A percentile compares a stretch with the other conserved stretches of the same genome.
Evolutionary conservation across 192 early-diverging fungal species (phyloP).

Genomic region (Coemansia sp.): DNA sequence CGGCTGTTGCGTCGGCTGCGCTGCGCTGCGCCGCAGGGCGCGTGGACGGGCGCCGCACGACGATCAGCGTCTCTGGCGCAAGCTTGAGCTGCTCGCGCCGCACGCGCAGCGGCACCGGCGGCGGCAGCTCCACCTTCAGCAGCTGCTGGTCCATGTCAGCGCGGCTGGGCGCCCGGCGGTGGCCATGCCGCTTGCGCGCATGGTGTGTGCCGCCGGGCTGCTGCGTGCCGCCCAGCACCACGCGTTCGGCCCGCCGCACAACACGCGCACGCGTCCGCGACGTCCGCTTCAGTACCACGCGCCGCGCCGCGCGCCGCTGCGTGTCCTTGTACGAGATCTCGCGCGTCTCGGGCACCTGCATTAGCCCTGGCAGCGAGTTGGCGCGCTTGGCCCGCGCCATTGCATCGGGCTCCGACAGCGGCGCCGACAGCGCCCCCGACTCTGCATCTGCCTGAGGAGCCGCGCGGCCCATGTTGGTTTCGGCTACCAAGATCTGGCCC

Average conservation of each 20-base stretch:
- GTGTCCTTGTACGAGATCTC: slow-evolving; percentile 51
- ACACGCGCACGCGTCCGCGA: slow-evolving; percentile 28
- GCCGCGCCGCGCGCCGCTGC: slow-evolving; percentile 42
- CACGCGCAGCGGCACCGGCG: slow-evolving; percentile 56
- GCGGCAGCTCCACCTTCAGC: slow-evolving; percentile 46
- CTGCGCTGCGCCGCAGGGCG: background rate
- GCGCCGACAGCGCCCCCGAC: slow-evolving; percentile 13
- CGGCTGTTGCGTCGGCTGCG: slow-evolving; percentile 8
- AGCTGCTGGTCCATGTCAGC: slow-evolving; percentile 53
- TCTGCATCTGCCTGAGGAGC: slow-evolving; percentile 9
- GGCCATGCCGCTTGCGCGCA: slow-evolving; percentile 13
- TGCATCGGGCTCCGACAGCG: slow-evolving; percentile 21
- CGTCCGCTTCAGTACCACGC: slow-evolving; percentile 24
- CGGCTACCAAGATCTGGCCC: slow-evolving; percentile 52
- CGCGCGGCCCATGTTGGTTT: slow-evolving; percentile 26
- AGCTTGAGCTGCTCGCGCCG: slow-evolving; percentile 38
- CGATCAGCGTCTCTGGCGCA: slow-evolving; percentile 52
- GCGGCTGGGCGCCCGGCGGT: slow-evolving; percentile 38
- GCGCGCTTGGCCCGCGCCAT: slow-evolving; percentile 47
- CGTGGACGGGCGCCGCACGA: slow-evolving; percentile 30
- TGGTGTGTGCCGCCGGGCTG: background rate
- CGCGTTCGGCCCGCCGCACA: slow-evolving; percentile 48
- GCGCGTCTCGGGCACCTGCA: slow-evolving; percentile 52
- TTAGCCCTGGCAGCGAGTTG: slow-evolving; percentile 49
- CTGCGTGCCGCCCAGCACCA: slow-evolving; percentile 39